These are phyloP conservation scores for Stagonosporopsis rhizophila DNA, from an alignment of 2,329 filamentous ascomycete species.

Conservation along the genomic window DNA sequence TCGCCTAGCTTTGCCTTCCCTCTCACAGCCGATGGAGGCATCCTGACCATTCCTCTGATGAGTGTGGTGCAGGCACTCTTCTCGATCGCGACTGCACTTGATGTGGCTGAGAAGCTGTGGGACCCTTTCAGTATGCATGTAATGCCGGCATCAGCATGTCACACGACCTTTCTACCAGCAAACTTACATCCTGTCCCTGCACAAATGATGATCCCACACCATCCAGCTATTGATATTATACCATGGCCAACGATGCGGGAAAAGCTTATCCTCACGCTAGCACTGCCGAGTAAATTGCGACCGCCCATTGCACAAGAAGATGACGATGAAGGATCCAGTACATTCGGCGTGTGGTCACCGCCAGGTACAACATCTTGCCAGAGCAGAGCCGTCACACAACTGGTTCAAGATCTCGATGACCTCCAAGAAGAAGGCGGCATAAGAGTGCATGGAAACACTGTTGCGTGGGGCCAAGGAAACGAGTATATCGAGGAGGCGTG, in stretches of 20 bases:
- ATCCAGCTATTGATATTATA: slow-evolving; percentile 64
- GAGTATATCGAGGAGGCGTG: slow-evolving; percentile 59
- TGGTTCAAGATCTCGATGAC: slow-evolving; percentile 66
- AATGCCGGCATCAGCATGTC: slow-evolving; percentile 16
- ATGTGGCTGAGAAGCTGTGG: slow-evolving; percentile 23
- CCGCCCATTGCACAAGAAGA: slow-evolving; percentile 53
- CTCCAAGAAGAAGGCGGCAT: slow-evolving; percentile 55
- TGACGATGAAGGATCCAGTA: slow-evolving; percentile 38
- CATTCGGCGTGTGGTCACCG: not conserved
- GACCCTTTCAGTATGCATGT: slow-evolving; percentile 31
- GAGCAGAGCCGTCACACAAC: slow-evolving; percentile 57
- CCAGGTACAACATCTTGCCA: slow-evolving; percentile 3
- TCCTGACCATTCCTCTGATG: slow-evolving; percentile 53
- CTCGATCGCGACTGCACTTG: slow-evolving; percentile 25
- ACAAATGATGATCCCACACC: slow-evolving; percentile 61
- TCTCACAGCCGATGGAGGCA: slow-evolving; percentile 21
- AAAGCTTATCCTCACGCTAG: slow-evolving; percentile 60
- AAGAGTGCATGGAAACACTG: slow-evolving; percentile 31
- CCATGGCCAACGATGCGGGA: slow-evolving; percentile 62
- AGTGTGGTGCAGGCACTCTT: slow-evolving; percentile 20
- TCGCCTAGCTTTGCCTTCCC: slow-evolving; percentile 12
- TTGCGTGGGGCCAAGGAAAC: slow-evolving; percentile 58
- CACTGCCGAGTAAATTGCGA: slow-evolving; percentile 57
- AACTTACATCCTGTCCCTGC: slow-evolving; percentile 60
- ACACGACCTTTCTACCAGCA: slow-evolving; percentile 16